Base-by-base conservation (phyloP, 2,329 filamentous ascomycete genomes). In the Aspergillus ochraceus region DNA sequence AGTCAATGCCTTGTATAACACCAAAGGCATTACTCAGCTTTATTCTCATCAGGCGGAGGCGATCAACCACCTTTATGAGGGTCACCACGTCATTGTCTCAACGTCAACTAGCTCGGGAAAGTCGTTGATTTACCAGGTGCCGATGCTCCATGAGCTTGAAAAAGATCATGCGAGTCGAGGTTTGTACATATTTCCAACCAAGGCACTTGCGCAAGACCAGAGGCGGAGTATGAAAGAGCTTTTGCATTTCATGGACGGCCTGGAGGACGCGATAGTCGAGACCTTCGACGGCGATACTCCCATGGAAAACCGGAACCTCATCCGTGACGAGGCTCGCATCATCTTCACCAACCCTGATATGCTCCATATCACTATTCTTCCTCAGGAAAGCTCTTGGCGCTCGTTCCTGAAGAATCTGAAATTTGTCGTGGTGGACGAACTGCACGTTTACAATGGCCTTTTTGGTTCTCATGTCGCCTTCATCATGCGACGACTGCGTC, bases 281-380 rank as follows among this genome's bases (percentile, higher is more conserved):
- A 97, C 95, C 0, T 98, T 96, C 66, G 95, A 99, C 72, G 95
- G 95, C 6, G 95, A 99, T 72, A 99, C 95, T 0, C 88, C 90
- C 0, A 93, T 96, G 87, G 76, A 78, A 5, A 88, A 90, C 62
- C 86, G 95, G 22, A 91, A 91, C 64, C 72, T 81, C 29, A 94
- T 99, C 63, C 86, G 94, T 6, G 93, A 98, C 45, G 88, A 96
- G 75, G 95, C 90, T 0, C 85, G 92, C 24, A 92, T 98, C 63
- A 94, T 99, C 54, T 97, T 99, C 70, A 99, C 95, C 0, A 99
- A 99, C 68, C 95, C 95, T 0, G 95, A 99, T 70, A 99, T 98
- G 93, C 83, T 99, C 39, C 95, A 99, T 67, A 86, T 97, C 36
- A 96, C 92, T 0, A 96, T 99, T 26, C 77, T 99, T 3, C 94